Conservation (phyloP, 2,329 filamentous ascomycete species). For the Cytospora leucostoma region DNA sequence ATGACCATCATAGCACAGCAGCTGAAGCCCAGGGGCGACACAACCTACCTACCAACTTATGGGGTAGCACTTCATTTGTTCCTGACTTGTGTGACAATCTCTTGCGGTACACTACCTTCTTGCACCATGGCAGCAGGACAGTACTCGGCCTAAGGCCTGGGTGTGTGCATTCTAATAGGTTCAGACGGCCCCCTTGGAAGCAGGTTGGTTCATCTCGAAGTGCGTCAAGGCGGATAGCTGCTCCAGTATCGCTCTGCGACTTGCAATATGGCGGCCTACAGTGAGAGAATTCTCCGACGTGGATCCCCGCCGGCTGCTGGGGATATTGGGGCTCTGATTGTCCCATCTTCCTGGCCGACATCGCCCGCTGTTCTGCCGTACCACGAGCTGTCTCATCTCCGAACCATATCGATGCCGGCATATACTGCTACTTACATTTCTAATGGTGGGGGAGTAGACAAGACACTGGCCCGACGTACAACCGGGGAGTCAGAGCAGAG, state of each 20-base stretch:
- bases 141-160: not conserved
- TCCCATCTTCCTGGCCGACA: not conserved
- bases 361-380: no score
- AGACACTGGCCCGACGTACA: no score
- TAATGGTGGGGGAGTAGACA: no score
- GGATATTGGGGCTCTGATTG: not conserved
- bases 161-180: conserved; percentile 2
- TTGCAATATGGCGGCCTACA: conserved; percentile 11
- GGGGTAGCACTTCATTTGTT: conserved; percentile 19
- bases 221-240: conserved; percentile 10
- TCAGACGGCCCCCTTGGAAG: not conserved
- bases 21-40: conserved; percentile 7
- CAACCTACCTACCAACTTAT: conserved; percentile 7
- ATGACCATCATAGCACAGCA: conserved; percentile 23
- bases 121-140: not conserved
- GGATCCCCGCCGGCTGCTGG: conserved; percentile 11
- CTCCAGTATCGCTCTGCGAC: conserved; percentile 15
- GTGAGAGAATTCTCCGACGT: conserved; percentile 21
- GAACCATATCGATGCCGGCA: no score
- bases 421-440: no score
- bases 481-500: no score
- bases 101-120: conserved; percentile 4
- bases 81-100: conserved; percentile 19
- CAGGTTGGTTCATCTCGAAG: conserved; percentile 7
- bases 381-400: no score